A percentile compares a stretch with the other conserved stretches of the same genome.
Conservation (phyloP, 2,329 filamentous ascomycete genomes). For the Acrocalymma vagum region DNA sequence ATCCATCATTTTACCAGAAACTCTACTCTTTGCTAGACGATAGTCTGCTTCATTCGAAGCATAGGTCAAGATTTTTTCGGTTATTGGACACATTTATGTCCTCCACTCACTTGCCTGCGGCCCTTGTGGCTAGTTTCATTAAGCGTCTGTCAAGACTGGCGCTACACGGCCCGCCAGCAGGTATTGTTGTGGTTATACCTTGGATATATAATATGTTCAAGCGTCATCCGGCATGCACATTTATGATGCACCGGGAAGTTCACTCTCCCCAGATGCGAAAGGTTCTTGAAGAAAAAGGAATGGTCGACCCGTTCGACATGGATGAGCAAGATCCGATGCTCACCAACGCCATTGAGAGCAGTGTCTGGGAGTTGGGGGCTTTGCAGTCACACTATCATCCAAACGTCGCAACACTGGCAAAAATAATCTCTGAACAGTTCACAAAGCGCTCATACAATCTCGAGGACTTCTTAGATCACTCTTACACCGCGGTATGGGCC, state of each 20-base stretch:
- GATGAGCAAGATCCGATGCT: slow-evolving; percentile 83
- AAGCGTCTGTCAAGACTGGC: slow-evolving; percentile 88
- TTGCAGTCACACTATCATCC: slow-evolving; percentile 95
- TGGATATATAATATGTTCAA: slow-evolving; percentile 97
- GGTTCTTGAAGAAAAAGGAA: slow-evolving; percentile 67
- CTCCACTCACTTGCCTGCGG: slow-evolving; percentile 91
- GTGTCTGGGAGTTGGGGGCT: slow-evolving; percentile 92
- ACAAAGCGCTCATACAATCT: slow-evolving; percentile 94
- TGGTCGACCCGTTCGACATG: slow-evolving; percentile 79
- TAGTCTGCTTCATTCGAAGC: slow-evolving; percentile 88
- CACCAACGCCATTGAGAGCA: slow-evolving; percentile 88
- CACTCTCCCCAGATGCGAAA: slow-evolving; percentile 66
- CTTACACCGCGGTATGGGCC: slow-evolving; percentile 78
- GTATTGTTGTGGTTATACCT: slow-evolving; percentile 87
- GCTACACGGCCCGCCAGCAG: slow-evolving; percentile 87
- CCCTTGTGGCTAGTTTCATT: slow-evolving; percentile 92
- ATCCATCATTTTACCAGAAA: slow-evolving; percentile 91
- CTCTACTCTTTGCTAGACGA: slow-evolving; percentile 91
- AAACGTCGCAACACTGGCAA: slow-evolving; percentile 91
- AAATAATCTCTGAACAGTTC: slow-evolving; percentile 95
- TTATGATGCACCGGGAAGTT: slow-evolving; percentile 88
- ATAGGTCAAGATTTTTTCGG: slow-evolving; percentile 92
- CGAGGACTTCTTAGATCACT: slow-evolving; percentile 98
- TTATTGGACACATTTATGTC: slow-evolving; percentile 88
- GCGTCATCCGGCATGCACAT: slow-evolving; percentile 87